These are phyloP conservation scores for Melanogaster broomeanus DNA, from an alignment of 768 basidiomycete species.

Conservation along the genomic window DNA sequence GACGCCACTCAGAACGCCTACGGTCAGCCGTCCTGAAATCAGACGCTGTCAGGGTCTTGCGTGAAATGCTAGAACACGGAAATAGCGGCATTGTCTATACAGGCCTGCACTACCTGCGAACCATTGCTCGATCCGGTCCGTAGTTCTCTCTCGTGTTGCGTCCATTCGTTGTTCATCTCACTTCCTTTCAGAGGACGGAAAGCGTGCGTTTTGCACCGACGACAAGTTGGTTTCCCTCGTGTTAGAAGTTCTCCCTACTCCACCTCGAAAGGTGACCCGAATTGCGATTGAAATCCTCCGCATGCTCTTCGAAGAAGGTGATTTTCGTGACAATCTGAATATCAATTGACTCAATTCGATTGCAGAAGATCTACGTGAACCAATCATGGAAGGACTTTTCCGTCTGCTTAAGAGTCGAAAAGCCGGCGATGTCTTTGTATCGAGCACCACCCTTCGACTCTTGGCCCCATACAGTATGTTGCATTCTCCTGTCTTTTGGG, in stretches of 20 bases:
- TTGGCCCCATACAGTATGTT: constrained; percentile 18
- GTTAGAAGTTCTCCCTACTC: constrained; percentile 14
- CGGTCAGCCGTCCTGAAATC: constrained; percentile 14
- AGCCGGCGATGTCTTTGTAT: constrained; percentile 16
- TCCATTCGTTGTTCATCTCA: not conserved
- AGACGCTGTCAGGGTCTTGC: constrained; percentile 11
- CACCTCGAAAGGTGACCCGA: constrained; percentile 17
- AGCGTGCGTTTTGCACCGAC: not conserved
- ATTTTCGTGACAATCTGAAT: not conserved
- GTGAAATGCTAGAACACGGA: constrained; percentile 14
- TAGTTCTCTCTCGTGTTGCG: not conserved
- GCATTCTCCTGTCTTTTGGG: not conserved
- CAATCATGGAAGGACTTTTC: constrained; percentile 12
- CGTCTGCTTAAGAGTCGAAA: constrained; percentile 16
- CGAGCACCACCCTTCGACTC: constrained; percentile 12
- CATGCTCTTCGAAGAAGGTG: constrained; percentile 17
- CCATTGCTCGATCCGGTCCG: constrained; percentile 20
- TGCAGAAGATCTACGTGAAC: constrained; percentile 12
- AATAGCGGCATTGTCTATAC: constrained; percentile 11
- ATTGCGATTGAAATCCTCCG: constrained; percentile 14
- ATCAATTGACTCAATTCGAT: not conserved
- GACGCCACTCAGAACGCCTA: constrained; percentile 10
- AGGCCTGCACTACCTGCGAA: constrained; percentile 24
- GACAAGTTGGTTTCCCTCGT: constrained; percentile 9
- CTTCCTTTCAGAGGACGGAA: constrained; percentile 7